phyloP scores from a whole-genome alignment of 352 stramenopile species.

The Globisporangium mamillatum region DNA sequence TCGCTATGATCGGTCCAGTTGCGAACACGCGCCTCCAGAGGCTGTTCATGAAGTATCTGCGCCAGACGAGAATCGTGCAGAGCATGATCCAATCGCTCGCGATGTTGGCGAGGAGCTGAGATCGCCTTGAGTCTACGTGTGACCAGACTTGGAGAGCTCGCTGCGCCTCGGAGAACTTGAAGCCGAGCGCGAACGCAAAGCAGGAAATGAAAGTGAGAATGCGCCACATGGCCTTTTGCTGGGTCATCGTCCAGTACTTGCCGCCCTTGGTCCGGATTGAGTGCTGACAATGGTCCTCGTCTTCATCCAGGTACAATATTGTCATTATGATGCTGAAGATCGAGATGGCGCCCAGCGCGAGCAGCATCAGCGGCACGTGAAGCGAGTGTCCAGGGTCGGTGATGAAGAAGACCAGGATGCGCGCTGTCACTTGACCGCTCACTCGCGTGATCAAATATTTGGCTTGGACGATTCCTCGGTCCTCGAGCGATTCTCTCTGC shows the following conservation, averaged over 20 bases:
- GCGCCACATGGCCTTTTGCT: conserved; percentile 28
- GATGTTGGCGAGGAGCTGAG: conserved; percentile 26
- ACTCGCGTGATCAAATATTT: conserved; percentile 20
- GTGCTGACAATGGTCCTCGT: neutral
- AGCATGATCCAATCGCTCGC: conserved; percentile 37
- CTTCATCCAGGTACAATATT: conserved; percentile 15
- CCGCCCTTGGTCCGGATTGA: conserved; percentile 7
- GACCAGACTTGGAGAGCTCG: conserved; percentile 33
- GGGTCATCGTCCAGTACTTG: conserved; percentile 21
- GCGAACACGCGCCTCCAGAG: conserved; percentile 41
- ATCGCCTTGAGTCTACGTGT: conserved; percentile 22
- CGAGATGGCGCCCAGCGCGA: conserved; percentile 8
- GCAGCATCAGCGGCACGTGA: conserved; percentile 16
- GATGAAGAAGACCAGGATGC: conserved; percentile 15
- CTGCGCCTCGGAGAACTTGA: conserved; percentile 19
- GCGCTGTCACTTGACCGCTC: conserved; percentile 13
- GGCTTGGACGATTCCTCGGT: conserved; percentile 17
- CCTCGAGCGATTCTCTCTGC: conserved; percentile 17
- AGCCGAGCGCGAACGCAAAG: conserved; percentile 21
- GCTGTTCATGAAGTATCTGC: conserved; percentile 31
- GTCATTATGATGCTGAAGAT: conserved; percentile 7
- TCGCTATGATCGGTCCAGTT: conserved; percentile 27
- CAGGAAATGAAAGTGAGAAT: conserved; percentile 18
- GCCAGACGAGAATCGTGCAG: conserved; percentile 31
- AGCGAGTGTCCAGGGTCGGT: neutral